Evolutionary conservation across 768 basidiomycete species (phyloP).

Genomic region (Strobilomyces dryophilus): DNA sequence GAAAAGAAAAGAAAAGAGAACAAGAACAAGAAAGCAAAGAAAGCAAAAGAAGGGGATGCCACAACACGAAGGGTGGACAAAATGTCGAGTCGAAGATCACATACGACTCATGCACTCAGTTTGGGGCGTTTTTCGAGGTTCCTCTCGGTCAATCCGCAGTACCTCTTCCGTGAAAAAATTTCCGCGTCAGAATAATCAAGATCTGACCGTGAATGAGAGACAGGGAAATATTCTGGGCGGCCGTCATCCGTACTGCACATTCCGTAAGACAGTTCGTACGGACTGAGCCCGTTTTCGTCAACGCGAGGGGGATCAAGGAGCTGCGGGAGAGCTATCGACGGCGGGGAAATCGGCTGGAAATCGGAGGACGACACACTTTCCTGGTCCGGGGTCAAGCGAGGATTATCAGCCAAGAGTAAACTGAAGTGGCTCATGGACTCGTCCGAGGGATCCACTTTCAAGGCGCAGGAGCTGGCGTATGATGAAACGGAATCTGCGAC

Average conservation of each 20-base stretch:
- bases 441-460: slow-evolving; percentile 25
- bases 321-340: slow-evolving; percentile 27
- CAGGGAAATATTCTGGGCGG: slow-evolving; percentile 32
- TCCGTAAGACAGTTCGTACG: slow-evolving; percentile 26
- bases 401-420: slow-evolving; percentile 25
- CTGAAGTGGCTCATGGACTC: slow-evolving; percentile 16
- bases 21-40: neutral
- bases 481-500: slow-evolving; percentile 34
- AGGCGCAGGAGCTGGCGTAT: slow-evolving; percentile 26
- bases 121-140: slow-evolving; percentile 25
- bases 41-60: neutral
- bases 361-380: slow-evolving; percentile 32
- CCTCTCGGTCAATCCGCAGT: slow-evolving; percentile 15
- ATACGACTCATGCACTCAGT: slow-evolving; percentile 24
- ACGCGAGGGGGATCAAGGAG: slow-evolving; percentile 23
- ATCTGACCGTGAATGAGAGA: slow-evolving; percentile 35
- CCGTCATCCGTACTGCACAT: slow-evolving; percentile 19
- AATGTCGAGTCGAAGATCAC: slow-evolving; percentile 5
- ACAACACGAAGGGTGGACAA: slow-evolving; percentile 2
- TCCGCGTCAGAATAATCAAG: slow-evolving; percentile 28
- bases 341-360: slow-evolving; percentile 31
- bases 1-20: neutral
- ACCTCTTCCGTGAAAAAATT: slow-evolving; percentile 21
- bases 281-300: slow-evolving; percentile 21
- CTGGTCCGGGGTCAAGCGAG: slow-evolving; percentile 30